Base-by-base conservation (phyloP, 2,329 filamentous ascomycete genomes). In the Colletotrichum australisinense region DNA sequence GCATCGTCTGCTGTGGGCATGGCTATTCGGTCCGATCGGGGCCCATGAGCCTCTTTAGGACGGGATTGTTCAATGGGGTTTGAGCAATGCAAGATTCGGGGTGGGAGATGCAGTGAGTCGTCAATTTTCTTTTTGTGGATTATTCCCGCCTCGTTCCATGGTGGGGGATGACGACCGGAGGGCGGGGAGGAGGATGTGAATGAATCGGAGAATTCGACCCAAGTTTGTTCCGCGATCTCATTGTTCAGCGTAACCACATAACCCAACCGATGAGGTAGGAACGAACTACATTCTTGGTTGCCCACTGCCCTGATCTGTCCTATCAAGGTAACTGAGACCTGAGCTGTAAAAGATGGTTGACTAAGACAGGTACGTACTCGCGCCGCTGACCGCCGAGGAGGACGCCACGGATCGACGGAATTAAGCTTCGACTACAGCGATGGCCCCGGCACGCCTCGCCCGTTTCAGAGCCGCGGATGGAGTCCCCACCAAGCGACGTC, bases 381-480 rank as follows among this genome's bases (percentile, higher is more conserved):
- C 59, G 38, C 8, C 26, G 26, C 42, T 30, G 42, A 19, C 38
- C 32, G 38, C 38, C 26, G 9, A n/a, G 59, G 26, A 63, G 59
- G 19, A 22, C 8, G 42, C 42, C 28, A 28, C 32, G 38, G 67
- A 57, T 70, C 30, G 49, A 24, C 52, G 16, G 28, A 57, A 49
- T 56, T 64, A 72, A 72, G 66, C 70, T 69, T 69, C 59, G 59
- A 49, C 70, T 14, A 69, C 42, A n/a, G 28, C 70, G 42, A 19
- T 58, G 66, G 32, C 46, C 66, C 70, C 66, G 55, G 65, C 42
- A 38, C 38, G 38, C 38, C 38, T 8, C 38, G 38, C 59, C 53
- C 66, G 70, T 73, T 73, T 69, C 70, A 73, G 38, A 69, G 70
- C 70, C 66, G 66, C 55, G 66, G 42, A 66, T 60, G 66, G 70